Conservation (phyloP, 148 eudicot species). For the Silene latifolia region DNA sequence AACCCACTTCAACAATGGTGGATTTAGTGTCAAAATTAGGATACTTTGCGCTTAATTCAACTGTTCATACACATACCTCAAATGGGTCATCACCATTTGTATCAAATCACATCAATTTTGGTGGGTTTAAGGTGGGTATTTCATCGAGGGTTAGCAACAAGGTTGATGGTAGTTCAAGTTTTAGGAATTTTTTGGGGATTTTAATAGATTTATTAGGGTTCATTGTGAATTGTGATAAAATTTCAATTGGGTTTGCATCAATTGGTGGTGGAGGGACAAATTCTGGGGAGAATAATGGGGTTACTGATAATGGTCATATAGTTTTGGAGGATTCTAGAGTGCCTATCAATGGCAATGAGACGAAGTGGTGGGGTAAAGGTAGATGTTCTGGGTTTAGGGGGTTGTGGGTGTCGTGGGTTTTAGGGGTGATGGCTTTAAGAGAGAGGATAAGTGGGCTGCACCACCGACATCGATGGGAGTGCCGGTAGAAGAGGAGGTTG, state of each 20-base stretch:
- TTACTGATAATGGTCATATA: constrained; percentile 41
- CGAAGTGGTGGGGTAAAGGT: too few species aligned
- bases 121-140: constrained; percentile 39
- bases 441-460: too few species aligned
- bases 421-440: too few species aligned
- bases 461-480: too few species aligned
- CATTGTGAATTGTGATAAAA: constrained; percentile 77
- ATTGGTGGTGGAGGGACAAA: constrained; percentile 27
- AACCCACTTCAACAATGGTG: constrained; percentile 36
- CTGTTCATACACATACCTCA: constrained; percentile 22
- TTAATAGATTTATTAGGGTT: constrained; percentile 60
- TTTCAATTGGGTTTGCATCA: constrained; percentile 77
- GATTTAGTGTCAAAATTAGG: constrained; percentile 44
- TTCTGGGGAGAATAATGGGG: constrained; percentile 49
- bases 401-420: too few species aligned
- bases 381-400: too few species aligned
- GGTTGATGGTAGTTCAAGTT: constrained; percentile 26
- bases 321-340: constrained; percentile 46
- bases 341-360: constrained; percentile 43
- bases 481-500: too few species aligned
- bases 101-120: constrained; percentile 39
- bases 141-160: constrained; percentile 47
- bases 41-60: constrained; percentile 41
- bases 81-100: constrained; percentile 39
- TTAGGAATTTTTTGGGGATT: constrained; percentile 49